Evolutionary conservation across 805 yeast genomes (phyloP), one percentile per base, ranked within the genome.

Genomic region (Metschnikowia cerradonensis): DNA sequence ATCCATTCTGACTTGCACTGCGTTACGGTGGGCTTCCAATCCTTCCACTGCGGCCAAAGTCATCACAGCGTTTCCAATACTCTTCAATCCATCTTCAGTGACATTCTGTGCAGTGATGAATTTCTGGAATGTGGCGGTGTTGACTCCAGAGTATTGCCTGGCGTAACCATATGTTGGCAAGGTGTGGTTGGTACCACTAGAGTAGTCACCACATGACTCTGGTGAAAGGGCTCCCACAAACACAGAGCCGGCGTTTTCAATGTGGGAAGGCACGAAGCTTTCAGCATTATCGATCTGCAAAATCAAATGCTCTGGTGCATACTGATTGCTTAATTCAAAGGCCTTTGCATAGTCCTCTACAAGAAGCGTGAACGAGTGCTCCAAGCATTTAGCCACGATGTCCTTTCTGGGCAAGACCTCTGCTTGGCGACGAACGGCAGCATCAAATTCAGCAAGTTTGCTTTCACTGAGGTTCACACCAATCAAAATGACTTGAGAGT

Each of bases 151-250:
- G 73, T 94, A 94, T 80, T 90, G 95, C 73, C 90, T 86, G 41
- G 99, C 98, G 65, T 92, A 94, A 46, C 99, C 99, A 65, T 94
- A 94, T 0, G 99, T 94, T 52, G 99, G 99, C 61, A 94, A 79
- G 0, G 99, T 94, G 73, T 94, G 99, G 78, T 94, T 94, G 4
- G 99, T 94, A 67, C 99, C 99, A 53, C 91, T 82, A 0, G 97
- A 91, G 73, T 94, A 94, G 73, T 94, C 99, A 64, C 99, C 99
- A 68, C 97, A 91, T 2, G 96, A 87, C 69, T 94, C 99, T 46
- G 99, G 99, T 2, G 97, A 88, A 68, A 87, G 88, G 3, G 92
- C 86, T 41, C 99, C 99, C 50, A 94, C 97, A 64, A 94, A 94
- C 22, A 94, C 94, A 32, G 96, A 86, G 37, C 99, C 99, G 5